A percentile compares a stretch with the other conserved stretches of the same genome.
phyloP scores from a whole-genome alignment of 257 asterid species.

The Fraxinus cuspidata region DNA sequence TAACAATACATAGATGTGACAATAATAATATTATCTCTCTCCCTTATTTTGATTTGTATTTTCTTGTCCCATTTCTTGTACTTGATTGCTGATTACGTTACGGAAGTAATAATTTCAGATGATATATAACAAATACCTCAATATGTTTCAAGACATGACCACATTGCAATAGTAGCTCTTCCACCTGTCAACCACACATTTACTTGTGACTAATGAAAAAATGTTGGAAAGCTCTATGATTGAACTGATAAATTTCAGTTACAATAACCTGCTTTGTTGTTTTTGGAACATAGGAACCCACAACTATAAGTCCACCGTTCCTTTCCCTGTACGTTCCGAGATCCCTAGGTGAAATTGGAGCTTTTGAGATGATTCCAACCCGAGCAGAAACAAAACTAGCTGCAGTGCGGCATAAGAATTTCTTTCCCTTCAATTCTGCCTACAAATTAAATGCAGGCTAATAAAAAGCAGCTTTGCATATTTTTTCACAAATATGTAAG shows the following conservation, averaged over 20 bases:
- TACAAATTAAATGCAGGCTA: conserved; percentile 39
- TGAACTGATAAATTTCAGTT: conserved; percentile 13
- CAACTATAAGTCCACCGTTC: conserved; percentile 86
- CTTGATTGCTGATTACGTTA: conserved; percentile 2
- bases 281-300: conserved; percentile 96
- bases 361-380: conserved; percentile 76
- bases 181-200: conserved; percentile 58
- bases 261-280: conserved; percentile 86
- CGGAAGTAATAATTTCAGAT: background rate
- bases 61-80: conserved; percentile 1
- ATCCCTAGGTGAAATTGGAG: conserved; percentile 75
- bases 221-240: conserved; percentile 23
- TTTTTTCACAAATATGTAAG: conserved; percentile 21
- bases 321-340: conserved; percentile 52
- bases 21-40: conserved; percentile 19
- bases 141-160: conserved; percentile 66
- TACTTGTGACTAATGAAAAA: conserved; percentile 10
- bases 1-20: background rate
- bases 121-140: conserved; percentile 55
- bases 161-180: conserved; percentile 71
- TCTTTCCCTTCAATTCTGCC: conserved; percentile 95
- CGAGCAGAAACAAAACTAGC: conserved; percentile 98
- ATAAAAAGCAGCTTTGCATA: conserved; percentile 24
- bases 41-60: background rate
- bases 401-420: conserved; percentile 94